Percentiles rank a stretch among this genome's conserved stretches.
Conservation (phyloP, 495 filamentous ascomycete genomes). For the Lophiotrema nucula region DNA sequence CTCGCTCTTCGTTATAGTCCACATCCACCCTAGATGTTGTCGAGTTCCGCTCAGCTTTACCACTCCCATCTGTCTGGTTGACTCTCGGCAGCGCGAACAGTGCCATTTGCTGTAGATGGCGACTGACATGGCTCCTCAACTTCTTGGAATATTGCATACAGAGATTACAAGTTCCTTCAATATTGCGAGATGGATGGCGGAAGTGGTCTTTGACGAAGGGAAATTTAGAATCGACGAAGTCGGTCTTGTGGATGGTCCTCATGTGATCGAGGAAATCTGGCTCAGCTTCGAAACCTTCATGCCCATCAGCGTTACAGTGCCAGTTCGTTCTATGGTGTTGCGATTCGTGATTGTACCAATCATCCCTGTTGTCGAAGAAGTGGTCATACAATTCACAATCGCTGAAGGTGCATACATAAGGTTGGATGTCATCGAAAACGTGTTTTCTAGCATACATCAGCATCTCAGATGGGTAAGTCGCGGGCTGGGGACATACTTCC, state of each 20-base stretch:
- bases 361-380: constrained; percentile 11
- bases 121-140: constrained; percentile 1
- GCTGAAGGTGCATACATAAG: constrained; percentile 6
- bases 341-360: constrained; percentile 5
- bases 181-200: too few species aligned
- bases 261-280: constrained; percentile 4
- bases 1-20: background rate
- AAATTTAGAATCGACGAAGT: too few species aligned
- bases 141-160: background rate
- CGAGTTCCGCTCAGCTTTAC: background rate
- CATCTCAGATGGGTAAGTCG: background rate
- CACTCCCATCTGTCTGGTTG: background rate
- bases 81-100: background rate
- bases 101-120: constrained; percentile 9
- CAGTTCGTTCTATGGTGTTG: constrained; percentile 2
- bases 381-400: constrained; percentile 7
- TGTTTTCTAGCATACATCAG: background rate
- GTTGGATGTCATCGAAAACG: constrained; percentile 8
- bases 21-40: background rate
- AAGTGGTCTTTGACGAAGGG: too few species aligned
- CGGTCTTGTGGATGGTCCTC: too few species aligned
- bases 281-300: background rate
- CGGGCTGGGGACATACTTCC: constrained; percentile 15
- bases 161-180: background rate
- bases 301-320: constrained; percentile 2